These are phyloP conservation scores for Solanum rostratum DNA, from an alignment of 257 asterid genomes.

Conservation along the genomic window DNA sequence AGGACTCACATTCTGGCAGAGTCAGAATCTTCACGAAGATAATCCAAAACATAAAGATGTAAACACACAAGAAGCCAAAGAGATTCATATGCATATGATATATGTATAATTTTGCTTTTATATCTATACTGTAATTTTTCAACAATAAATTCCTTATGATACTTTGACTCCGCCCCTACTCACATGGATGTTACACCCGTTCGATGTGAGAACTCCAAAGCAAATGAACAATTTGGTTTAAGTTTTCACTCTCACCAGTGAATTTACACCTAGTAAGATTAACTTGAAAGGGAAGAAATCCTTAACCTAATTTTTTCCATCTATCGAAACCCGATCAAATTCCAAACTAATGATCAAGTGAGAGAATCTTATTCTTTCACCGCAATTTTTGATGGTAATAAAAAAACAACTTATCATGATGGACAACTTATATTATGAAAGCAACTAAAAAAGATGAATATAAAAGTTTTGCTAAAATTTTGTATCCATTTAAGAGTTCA, in stretches of 20 bases:
- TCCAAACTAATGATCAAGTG: background rate
- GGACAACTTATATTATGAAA: background rate
- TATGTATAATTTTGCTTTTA: background rate
- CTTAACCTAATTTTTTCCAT: background rate
- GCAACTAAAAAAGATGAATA: background rate
- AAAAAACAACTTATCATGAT: background rate
- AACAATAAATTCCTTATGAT: background rate
- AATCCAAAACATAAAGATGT: background rate
- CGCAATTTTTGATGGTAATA: too few relatives aligned
- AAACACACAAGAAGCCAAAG: background rate
- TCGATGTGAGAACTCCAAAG: background rate
- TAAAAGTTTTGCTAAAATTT: background rate
- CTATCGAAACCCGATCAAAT: background rate
- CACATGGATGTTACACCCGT: background rate
- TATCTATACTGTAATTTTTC: too few relatives aligned
- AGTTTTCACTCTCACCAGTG: background rate
- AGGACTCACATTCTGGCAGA: too few relatives aligned
- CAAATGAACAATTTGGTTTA: background rate
- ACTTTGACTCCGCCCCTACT: background rate
- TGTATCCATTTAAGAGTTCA: background rate
- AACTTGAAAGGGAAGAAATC: background rate
- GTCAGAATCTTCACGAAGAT: background rate
- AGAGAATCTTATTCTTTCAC: background rate
- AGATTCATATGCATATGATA: background rate
- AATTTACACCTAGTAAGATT: background rate